A percentile compares a stretch with the other conserved stretches of the same genome.
These are phyloP conservation scores for Kwoniella mangroviensis DNA, from an alignment of 768 basidiomycete genomes.

Conservation along the genomic window DNA sequence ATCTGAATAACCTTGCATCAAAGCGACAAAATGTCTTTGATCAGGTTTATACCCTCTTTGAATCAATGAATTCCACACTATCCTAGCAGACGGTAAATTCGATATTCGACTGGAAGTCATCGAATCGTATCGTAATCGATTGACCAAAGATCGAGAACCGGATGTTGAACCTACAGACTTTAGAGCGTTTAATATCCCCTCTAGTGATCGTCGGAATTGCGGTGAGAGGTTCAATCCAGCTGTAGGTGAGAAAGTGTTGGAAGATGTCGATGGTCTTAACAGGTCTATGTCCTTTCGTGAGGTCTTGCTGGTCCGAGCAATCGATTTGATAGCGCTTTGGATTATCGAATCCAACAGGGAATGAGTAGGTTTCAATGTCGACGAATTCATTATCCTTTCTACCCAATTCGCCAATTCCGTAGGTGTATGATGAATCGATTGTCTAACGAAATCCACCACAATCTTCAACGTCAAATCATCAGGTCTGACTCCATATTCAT, in stretches of 20 bases:
- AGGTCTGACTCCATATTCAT: conserved; percentile 14
- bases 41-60: conserved; percentile 37
- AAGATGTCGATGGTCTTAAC: not conserved
- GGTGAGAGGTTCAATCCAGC: conserved; percentile 8
- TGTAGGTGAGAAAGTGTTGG: conserved; percentile 12
- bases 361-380: conserved; percentile 18
- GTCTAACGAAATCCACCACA: conserved; percentile 28
- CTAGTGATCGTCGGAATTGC: conserved; percentile 11
- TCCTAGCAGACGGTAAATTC: conserved; percentile 31
- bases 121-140: conserved; percentile 37
- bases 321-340: not conserved
- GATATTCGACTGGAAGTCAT: conserved; percentile 5
- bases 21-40: conserved; percentile 32
- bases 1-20: conserved; percentile 41
- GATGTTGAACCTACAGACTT: not conserved
- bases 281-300: not conserved
- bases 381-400: conserved; percentile 7
- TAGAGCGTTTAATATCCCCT: conserved; percentile 23
- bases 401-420: conserved; percentile 27
- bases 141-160: conserved; percentile 28
- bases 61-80: conserved; percentile 38
- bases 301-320: not conserved
- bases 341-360: conserved; percentile 32
- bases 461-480: conserved; percentile 29
- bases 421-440: conserved; percentile 5